phyloP scores from a whole-genome alignment of 2,329 filamentous ascomycete genomes.

The Bipolaris sorokiniana region DNA sequence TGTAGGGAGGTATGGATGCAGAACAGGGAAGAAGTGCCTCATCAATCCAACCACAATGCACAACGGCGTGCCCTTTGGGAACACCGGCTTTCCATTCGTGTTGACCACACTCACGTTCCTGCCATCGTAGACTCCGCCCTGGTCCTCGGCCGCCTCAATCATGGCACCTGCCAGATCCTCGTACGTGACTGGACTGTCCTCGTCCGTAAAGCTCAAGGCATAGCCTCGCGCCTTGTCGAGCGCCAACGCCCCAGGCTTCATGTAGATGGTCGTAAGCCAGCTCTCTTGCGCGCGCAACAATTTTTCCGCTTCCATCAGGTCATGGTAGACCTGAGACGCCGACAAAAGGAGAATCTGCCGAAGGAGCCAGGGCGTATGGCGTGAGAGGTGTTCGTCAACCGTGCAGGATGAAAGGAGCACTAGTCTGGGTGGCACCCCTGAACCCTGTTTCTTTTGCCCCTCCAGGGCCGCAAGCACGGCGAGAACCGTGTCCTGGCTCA shows the following conservation, averaged over 20 bases:
- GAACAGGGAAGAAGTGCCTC: slow-evolving; percentile 1
- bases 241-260: slow-evolving; percentile 53
- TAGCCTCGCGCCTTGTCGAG: slow-evolving; percentile 51
- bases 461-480: slow-evolving; percentile 47
- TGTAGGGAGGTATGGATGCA: slow-evolving; percentile 1
- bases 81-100: slow-evolving; percentile 37
- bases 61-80: slow-evolving; percentile 45
- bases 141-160: slow-evolving; percentile 51
- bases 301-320: slow-evolving; percentile 47
- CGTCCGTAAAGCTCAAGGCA: slow-evolving; percentile 46
- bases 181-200: slow-evolving; percentile 52
- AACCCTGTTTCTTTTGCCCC: slow-evolving; percentile 4
- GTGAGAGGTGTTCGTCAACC: slow-evolving; percentile 39
- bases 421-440: slow-evolving; percentile 22
- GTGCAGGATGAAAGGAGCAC: slow-evolving; percentile 54
- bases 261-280: slow-evolving; percentile 50
- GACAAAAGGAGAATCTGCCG: slow-evolving; percentile 26
- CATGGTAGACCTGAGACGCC: slow-evolving; percentile 51
- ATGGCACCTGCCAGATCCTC: slow-evolving; percentile 56
- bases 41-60: slow-evolving; percentile 42
- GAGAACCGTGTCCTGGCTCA: slow-evolving; percentile 34
- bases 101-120: slow-evolving; percentile 41
- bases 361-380: slow-evolving; percentile 39
- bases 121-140: slow-evolving; percentile 30
- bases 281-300: slow-evolving; percentile 48